Evolutionary conservation across 106 monocot species (phyloP).

Genomic region (Hemerocallis citrina): DNA sequence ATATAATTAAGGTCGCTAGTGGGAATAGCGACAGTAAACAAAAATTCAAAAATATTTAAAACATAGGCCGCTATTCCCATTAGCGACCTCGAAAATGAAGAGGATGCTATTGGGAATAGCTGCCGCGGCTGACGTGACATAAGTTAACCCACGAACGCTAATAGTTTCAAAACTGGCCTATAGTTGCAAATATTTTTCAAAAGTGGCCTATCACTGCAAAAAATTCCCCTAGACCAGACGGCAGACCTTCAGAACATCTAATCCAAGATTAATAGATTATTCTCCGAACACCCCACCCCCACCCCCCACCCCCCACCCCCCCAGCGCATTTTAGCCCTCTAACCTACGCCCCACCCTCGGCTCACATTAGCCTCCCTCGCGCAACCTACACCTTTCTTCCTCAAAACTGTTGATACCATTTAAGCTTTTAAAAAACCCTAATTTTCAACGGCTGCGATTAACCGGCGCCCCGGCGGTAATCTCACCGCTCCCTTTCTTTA

Average conservation of each 20-base stretch:
- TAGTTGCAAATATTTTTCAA: neutral
- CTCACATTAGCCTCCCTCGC: neutral
- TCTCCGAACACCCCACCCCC: neutral
- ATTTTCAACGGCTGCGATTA: neutral
- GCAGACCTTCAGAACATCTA: too few species aligned
- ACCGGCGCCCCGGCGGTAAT: neutral
- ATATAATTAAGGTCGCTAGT: too few species aligned
- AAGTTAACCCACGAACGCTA: too few species aligned
- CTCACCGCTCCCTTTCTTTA: neutral
- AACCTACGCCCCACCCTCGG: neutral
- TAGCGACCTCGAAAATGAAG: too few species aligned
- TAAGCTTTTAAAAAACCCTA: neutral
- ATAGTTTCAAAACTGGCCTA: neutral
- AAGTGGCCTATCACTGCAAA: neutral
- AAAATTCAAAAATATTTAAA: too few species aligned
- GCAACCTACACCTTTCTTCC: neutral
- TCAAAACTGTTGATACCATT: neutral
- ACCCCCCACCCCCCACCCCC: neutral
- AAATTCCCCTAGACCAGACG: too few species aligned
- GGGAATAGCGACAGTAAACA: too few species aligned
- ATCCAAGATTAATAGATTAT: too few species aligned
- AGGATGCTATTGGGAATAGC: too few species aligned
- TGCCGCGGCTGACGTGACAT: too few species aligned
- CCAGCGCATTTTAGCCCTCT: neutral
- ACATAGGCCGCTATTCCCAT: too few species aligned